Percentiles rank a stretch among this genome's conserved stretches.
Conservation (phyloP, 148 eudicot genomes). For the Vaccinium vitisidaea region DNA sequence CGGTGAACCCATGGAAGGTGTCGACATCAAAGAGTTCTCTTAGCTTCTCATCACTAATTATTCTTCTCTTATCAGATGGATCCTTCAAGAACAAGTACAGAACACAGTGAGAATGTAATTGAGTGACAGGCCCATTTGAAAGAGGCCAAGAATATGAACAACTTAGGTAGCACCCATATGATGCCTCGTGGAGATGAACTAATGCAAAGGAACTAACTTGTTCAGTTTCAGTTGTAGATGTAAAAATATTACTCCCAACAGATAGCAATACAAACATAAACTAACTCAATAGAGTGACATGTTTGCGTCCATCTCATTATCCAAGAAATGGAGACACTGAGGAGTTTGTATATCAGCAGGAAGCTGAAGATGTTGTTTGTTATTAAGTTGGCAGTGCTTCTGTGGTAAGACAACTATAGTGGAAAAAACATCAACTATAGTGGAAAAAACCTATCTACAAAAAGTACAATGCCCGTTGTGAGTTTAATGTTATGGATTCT, state of each 20-base stretch:
- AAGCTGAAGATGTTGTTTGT: no score
- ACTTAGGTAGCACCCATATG: background rate
- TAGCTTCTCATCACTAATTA: slow-evolving; percentile 86
- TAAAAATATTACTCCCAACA: background rate
- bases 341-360: no score
- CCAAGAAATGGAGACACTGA: no score
- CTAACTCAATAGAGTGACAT: background rate
- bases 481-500: slow-evolving; percentile 5
- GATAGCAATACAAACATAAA: slow-evolving; percentile 5
- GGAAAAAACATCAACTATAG: background rate
- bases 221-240: background rate
- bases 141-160: slow-evolving; percentile 8
- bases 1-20: slow-evolving; percentile 62
- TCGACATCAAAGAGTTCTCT: slow-evolving; percentile 85
- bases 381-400: background rate
- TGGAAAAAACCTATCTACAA: background rate
- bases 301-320: no score
- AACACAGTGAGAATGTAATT: slow-evolving; percentile 1
- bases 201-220: background rate
- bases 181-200: background rate
- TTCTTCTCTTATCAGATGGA: slow-evolving; percentile 70
- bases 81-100: slow-evolving; percentile 55
- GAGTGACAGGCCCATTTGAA: background rate
- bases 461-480: background rate
- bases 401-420: background rate